Evolutionary conservation across 169 alveolate species (phyloP), one percentile per base, ranked within the genome.

Genomic region (Eimeria praecox): DNA sequence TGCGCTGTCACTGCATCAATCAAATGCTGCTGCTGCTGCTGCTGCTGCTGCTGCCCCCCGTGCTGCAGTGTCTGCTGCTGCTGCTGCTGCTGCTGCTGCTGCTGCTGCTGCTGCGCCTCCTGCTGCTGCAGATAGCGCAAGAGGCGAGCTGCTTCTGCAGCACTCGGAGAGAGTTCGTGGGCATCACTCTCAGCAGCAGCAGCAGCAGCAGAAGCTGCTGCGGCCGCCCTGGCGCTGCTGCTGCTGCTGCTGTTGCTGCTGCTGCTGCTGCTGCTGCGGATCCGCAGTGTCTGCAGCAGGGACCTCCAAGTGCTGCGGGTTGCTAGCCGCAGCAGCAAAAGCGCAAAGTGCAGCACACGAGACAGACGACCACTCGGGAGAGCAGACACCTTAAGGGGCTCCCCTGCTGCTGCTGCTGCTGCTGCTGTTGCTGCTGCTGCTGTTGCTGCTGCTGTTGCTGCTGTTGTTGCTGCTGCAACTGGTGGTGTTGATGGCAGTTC

Each of bases 1-100:
- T 96, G 97, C 44, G 99, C 98, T 82, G 97, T 98, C 35, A 42
- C 27, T 30, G 24, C 80, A 35, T 87, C 94, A 52, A 52, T 52
- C 6, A 14, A 52, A 52, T 9, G 6, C 6, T 9, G 59, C 59
- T 6, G 49, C 85, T 73, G 85, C 85, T 73, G 85, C 85, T 73
- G 85, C 85, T 73, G 85, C 85, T 33, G 85, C 85, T 73, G 85
- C 54, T 33, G 54, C 54, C 30, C 49, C 42, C 30, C 49, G 18
- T 52, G 59, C 78, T 6, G 38, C 14, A 22, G 85, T 22, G 12
- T 9, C 44, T 73, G 85, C 85, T 20, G 85, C 44, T 73, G 85
- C 49, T 73, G 85, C 85, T 5, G 54, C 24, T 14, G 85, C 85
- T 8, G 85, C 85, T 73, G 85, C 49, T 73, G 85, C 85, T 9